Base-by-base conservation (phyloP, 345 rosid species). In the Syzygium jambos region DNA sequence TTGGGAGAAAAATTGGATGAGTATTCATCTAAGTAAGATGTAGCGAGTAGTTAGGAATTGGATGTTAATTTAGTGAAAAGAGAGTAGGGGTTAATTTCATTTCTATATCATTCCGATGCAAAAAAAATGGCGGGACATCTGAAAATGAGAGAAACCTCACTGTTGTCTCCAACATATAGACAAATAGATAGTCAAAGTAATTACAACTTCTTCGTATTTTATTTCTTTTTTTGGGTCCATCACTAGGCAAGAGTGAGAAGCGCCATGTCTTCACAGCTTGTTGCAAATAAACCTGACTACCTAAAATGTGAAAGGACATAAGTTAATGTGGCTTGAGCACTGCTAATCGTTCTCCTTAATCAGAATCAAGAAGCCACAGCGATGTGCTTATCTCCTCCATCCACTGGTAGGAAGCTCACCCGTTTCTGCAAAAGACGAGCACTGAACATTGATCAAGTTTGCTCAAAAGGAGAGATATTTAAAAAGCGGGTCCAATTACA, bases 381-480 rank as follows among this genome's bases (percentile, higher is more conserved):
- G 86, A 95, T 93, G 85, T 93, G 96, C 94, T 86, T 92, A 84
- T 93, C 95, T 88, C 92, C 96, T 89, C 88, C 99, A n/a, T 73
- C 92, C 87, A 88, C 87, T 55, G 95, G 89, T 92, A 88, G 78
- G 95, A 96, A 96, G 91, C 95, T 98, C 89, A 96, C 99, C 86
- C 98, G 92, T 87, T 90, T 98, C 99, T 98, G 96, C 93, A 78
- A 68, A 87, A 34, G 49, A 73, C 80, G 25, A 73, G 49, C 46
- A 5, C 3, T 5, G 10, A 73, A 34, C 49, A 77, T 54, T 22
- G n/a, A 29, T 38, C n/a, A 5, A 85, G 9, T 54, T 38, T 3
- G 41, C 29, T 30, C 34, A 17, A 51, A 30, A 52, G 56, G 13
- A 43, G 27, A 9, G 22, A 46, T 1, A 25, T 27, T 83, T 51